Percentiles rank a stretch among this genome's conserved stretches.
Conservation (phyloP, 2,329 filamentous ascomycete species). For the Diaporthe sp. region DNA sequence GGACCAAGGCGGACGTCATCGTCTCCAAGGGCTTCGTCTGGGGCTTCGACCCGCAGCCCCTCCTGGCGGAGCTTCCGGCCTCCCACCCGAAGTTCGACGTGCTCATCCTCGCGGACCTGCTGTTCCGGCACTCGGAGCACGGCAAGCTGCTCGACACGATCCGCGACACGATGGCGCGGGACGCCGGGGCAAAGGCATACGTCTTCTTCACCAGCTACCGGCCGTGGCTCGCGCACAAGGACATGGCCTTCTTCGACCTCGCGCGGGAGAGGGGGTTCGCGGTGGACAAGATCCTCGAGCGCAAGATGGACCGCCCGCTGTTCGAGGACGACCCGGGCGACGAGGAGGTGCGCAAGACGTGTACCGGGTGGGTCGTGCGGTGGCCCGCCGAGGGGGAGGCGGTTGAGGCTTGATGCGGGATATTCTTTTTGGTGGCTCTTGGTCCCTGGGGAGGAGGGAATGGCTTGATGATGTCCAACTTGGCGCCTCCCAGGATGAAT, state of each 20-base stretch:
- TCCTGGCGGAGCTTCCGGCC: slow-evolving; percentile 68
- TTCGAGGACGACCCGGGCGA: slow-evolving; percentile 93
- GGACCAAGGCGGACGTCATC: slow-evolving; percentile 54
- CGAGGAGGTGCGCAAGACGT: slow-evolving; percentile 83
- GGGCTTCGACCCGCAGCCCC: slow-evolving; percentile 74
- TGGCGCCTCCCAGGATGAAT: too few species aligned
- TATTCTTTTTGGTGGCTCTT: background rate
- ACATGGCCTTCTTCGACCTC: slow-evolving; percentile 87
- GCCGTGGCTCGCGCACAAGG: slow-evolving; percentile 89
- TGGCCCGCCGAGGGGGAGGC: slow-evolving; percentile 65
- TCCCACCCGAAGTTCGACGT: slow-evolving; percentile 76
- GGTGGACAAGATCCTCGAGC: slow-evolving; percentile 85
- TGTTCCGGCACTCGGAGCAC: slow-evolving; percentile 94
- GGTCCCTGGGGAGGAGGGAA: too few species aligned
- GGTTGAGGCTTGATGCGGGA: background rate
- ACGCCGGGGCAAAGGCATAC: slow-evolving; percentile 72
- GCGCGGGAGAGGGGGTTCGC: slow-evolving; percentile 78
- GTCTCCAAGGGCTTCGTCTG: slow-evolving; percentile 83
- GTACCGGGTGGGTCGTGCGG: slow-evolving; percentile 81
- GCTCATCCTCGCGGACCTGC: slow-evolving; percentile 86
- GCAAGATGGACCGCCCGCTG: slow-evolving; percentile 86
- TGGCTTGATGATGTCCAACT: too few species aligned
- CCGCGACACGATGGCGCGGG: slow-evolving; percentile 72
- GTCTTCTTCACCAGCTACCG: slow-evolving; percentile 97
- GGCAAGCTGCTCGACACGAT: slow-evolving; percentile 81